Conservation (phyloP, 441 rosid species). For the Manihot esculenta region DNA sequence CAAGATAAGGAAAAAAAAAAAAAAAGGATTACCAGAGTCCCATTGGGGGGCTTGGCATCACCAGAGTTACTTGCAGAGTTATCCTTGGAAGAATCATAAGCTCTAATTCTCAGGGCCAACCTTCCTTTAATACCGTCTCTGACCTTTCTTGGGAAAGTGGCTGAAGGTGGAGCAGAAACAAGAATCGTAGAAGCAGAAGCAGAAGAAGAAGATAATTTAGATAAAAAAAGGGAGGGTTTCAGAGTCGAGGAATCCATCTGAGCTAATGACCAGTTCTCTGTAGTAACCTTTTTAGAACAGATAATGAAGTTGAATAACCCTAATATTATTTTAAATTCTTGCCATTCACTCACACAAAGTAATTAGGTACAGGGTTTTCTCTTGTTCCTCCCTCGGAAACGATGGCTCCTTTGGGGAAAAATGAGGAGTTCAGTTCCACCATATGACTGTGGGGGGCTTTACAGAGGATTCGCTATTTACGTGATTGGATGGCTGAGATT, state of each 20-base stretch:
- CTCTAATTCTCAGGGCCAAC: constrained; percentile 45
- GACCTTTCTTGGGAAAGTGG: constrained; percentile 39
- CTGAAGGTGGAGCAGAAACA: constrained; percentile 29
- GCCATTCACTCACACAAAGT: constrained; percentile 12
- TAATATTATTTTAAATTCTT: background rate
- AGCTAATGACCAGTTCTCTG: background rate
- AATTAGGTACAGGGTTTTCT: background rate
- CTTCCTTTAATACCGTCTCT: constrained; percentile 22
- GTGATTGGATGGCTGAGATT: constrained; percentile 6
- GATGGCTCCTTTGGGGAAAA: constrained; percentile 25
- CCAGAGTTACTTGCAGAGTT: constrained; percentile 42
- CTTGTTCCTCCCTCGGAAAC: constrained; percentile 21
- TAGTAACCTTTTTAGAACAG: background rate
- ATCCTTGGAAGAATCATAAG: constrained; percentile 59
- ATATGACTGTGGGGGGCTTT: constrained; percentile 8
- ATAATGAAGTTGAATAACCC: background rate
- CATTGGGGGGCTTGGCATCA: constrained; percentile 63
- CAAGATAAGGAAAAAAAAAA: too few species aligned
- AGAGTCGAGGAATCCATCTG: constrained; percentile 50
- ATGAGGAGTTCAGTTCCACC: constrained; percentile 9
- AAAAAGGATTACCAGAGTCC: constrained; percentile 47
- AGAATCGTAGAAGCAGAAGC: constrained; percentile 23
- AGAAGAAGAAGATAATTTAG: constrained; percentile 27
- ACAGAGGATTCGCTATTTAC: background rate
- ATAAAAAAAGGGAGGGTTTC: constrained; percentile 36